Conservation (phyloP, 805 yeast species). For the Grigorovia humatica region DNA sequence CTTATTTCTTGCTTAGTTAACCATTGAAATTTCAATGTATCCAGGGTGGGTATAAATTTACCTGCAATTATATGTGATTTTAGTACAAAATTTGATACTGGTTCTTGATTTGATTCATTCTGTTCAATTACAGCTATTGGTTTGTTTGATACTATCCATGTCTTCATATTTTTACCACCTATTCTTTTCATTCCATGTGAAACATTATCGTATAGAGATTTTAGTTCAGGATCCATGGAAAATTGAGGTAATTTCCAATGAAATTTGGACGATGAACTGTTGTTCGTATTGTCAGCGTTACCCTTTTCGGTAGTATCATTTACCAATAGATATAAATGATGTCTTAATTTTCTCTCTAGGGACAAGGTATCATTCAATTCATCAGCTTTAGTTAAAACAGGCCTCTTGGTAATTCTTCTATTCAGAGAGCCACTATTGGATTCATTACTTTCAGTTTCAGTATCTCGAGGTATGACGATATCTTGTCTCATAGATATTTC, state of each 20-base stretch:
- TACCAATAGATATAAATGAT: constrained; percentile 69
- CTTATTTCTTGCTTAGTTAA: constrained; percentile 68
- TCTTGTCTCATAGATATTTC: constrained; percentile 79
- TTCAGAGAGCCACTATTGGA: constrained; percentile 36
- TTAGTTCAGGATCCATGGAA: constrained; percentile 30
- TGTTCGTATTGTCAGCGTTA: too few relatives aligned
- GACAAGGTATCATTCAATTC: constrained; percentile 46
- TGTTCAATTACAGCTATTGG: constrained; percentile 66
- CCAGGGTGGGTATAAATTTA: constrained; percentile 38
- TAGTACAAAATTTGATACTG: constrained; percentile 50
- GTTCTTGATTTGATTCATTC: constrained; percentile 9
- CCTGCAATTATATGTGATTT: constrained; percentile 89
- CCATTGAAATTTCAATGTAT: constrained; percentile 60
- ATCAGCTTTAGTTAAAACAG: constrained; percentile 76
- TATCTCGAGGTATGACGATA: constrained; percentile 61
- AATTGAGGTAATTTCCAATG: constrained; percentile 80
- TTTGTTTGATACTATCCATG: constrained; percentile 83
- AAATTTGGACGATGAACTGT: not conserved
- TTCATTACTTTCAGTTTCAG: constrained; percentile 23
- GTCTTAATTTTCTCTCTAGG: constrained; percentile 67
- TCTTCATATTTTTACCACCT: constrained; percentile 71
- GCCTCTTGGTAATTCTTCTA: constrained; percentile 56
- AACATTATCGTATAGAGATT: constrained; percentile 61
- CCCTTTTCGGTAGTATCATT: constrained; percentile 30
- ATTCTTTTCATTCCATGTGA: constrained; percentile 57